Conservation (phyloP, 192 early-diverging fungal genomes). For the Linnemannia exigua region DNA sequence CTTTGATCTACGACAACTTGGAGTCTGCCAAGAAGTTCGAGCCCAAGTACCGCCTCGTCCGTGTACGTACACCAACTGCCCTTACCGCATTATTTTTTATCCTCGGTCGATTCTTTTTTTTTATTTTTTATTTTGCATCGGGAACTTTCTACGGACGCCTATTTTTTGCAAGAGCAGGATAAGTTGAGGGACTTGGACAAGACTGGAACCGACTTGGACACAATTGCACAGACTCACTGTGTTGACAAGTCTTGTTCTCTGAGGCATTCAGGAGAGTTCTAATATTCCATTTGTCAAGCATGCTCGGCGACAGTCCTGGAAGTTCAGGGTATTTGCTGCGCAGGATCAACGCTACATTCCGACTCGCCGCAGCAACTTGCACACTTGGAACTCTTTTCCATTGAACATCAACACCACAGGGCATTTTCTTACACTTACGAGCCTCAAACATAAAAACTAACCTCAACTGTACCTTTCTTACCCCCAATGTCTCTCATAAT, state of each 20-base stretch:
- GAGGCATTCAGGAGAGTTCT: background rate
- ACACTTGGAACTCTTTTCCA: background rate
- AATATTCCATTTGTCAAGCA: background rate
- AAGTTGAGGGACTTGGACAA: background rate
- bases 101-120: background rate
- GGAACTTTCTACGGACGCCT: background rate
- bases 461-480: too few species aligned
- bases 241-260: background rate
- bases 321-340: background rate
- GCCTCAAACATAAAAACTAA: background rate
- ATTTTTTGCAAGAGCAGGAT: background rate
- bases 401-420: background rate
- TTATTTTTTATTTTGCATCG: background rate
- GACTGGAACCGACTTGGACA: background rate
- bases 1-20: slow-evolving; percentile 96
- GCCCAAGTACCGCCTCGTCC: slow-evolving; percentile 96
- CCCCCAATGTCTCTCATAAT: background rate
- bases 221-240: background rate
- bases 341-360: background rate
- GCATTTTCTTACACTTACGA: background rate
- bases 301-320: background rate
- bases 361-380: background rate
- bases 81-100: background rate
- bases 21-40: slow-evolving; percentile 98
- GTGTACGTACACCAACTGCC: slow-evolving; percentile 78